Evolutionary conservation across 31 red algal genomes (phyloP).

Genomic region (Porphyra umbilicalis): DNA sequence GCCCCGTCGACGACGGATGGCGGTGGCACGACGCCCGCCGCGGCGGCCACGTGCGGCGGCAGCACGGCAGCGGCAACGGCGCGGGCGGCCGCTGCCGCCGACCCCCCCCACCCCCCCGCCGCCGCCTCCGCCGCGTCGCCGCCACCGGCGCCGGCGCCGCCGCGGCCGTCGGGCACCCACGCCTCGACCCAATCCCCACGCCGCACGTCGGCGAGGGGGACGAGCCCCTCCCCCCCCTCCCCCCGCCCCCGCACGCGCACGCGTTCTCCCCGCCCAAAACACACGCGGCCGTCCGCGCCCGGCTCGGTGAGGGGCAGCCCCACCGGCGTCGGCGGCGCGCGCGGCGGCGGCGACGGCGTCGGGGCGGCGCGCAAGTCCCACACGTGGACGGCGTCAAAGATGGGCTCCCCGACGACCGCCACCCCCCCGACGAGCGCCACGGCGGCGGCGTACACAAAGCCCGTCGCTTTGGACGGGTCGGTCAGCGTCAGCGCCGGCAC

Average conservation of each 20-base stretch:
- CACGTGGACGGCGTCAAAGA: neutral
- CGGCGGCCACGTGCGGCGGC: neutral
- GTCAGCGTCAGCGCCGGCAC: neutral
- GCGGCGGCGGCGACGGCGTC: neutral
- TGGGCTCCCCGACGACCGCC: neutral
- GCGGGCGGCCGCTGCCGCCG: neutral
- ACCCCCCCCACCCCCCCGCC: neutral
- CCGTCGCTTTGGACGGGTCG: neutral
- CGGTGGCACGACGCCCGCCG: neutral
- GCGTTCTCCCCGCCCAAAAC: neutral
- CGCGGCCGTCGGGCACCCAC: too few relatives aligned
- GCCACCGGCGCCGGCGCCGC: too few relatives aligned
- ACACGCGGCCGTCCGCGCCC: neutral
- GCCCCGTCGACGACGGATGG: neutral
- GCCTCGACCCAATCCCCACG: neutral
- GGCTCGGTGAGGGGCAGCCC: neutral
- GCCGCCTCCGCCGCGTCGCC: neutral
- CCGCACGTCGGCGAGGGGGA: neutral
- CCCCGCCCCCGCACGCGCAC: neutral
- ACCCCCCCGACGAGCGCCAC: neutral
- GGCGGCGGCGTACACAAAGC: neutral
- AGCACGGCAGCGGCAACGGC: neutral
- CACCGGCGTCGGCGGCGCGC: neutral
- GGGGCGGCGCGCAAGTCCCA: neutral
- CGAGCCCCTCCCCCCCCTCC: too few relatives aligned